Evolutionary conservation across 768 basidiomycete genomes (phyloP).

Genomic region (Pluteus cervinus): DNA sequence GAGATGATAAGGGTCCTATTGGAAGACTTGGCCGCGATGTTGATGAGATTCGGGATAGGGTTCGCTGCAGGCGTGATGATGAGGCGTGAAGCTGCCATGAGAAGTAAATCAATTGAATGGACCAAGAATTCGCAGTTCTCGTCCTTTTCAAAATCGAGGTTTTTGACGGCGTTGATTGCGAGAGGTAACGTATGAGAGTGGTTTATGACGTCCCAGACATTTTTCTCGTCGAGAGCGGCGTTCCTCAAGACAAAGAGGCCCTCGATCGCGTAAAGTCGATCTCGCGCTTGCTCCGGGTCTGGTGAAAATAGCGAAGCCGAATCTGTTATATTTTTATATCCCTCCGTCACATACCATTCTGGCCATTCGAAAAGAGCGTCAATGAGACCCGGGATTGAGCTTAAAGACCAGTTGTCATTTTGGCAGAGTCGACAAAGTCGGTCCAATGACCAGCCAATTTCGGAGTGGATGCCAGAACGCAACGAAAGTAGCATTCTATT

Average conservation of each 20-base stretch:
- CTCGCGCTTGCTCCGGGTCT: constrained; percentile 41
- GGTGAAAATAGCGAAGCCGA: constrained; percentile 48
- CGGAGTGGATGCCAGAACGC: constrained; percentile 73
- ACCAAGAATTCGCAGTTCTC: constrained; percentile 68
- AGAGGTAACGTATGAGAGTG: constrained; percentile 61
- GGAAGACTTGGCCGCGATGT: constrained; percentile 47
- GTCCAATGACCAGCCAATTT: constrained; percentile 87
- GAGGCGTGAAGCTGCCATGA: constrained; percentile 45
- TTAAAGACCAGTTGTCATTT: constrained; percentile 73
- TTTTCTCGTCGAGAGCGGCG: constrained; percentile 62
- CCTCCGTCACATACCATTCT: constrained; percentile 69
- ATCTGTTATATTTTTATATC: constrained; percentile 41
- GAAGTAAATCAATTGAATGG: constrained; percentile 66
- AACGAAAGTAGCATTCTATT: constrained; percentile 92
- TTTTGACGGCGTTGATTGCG: constrained; percentile 57
- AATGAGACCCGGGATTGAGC: constrained; percentile 68
- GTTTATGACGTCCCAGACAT: constrained; percentile 52
- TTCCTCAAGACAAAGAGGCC: constrained; percentile 87
- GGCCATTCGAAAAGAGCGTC: constrained; percentile 88
- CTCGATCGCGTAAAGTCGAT: constrained; percentile 75
- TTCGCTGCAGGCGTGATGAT: constrained; percentile 29
- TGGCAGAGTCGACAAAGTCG: constrained; percentile 75
- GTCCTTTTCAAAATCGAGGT: constrained; percentile 55
- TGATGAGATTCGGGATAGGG: constrained; percentile 53
- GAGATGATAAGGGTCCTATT: constrained; percentile 77